These are phyloP conservation scores for Linaria vulgaris DNA, from an alignment of 257 asterid genomes.

Conservation along the genomic window DNA sequence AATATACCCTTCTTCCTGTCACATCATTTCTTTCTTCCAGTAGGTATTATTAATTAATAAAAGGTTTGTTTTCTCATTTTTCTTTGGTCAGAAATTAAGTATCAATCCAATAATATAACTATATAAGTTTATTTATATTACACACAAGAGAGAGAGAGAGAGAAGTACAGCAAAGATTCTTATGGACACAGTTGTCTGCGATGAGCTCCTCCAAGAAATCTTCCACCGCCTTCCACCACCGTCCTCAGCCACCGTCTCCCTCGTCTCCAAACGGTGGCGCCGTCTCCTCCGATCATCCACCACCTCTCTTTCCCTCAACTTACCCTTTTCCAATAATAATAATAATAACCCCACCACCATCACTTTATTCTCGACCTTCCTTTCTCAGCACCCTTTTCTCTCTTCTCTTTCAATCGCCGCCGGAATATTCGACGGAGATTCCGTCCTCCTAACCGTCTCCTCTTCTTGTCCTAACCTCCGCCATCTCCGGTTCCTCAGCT, in stretches of 20 bases:
- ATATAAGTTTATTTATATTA: too few species aligned
- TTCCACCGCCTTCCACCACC: conserved; percentile 74
- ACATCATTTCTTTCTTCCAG: conserved; percentile 16
- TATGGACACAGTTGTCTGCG: conserved; percentile 74
- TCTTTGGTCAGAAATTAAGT: not conserved
- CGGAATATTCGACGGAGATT: conserved; percentile 23
- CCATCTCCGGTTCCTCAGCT: conserved; percentile 37
- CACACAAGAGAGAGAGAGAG: not conserved
- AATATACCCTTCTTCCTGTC: conserved; percentile 16
- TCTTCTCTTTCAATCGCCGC: conserved; percentile 45
- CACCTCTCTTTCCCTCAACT: conserved; percentile 48
- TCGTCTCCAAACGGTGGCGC: conserved; percentile 68
- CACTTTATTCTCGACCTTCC: conserved; percentile 44
- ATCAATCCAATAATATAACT: not conserved
- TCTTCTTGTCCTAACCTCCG: conserved; percentile 58
- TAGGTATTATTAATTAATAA: too few species aligned
- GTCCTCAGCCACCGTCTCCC: conserved; percentile 47
- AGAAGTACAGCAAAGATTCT: not conserved
- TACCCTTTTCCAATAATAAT: conserved; percentile 32
- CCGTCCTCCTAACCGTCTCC: conserved; percentile 38
- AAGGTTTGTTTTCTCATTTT: too few species aligned
- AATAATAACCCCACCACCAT: conserved; percentile 26
- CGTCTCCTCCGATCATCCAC: conserved; percentile 71
- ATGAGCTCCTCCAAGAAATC: conserved; percentile 77
- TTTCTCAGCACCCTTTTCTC: conserved; percentile 49